These are phyloP conservation scores for Verticillium klebahnii DNA, from an alignment of 2,329 filamentous ascomycete genomes.

Conservation along the genomic window DNA sequence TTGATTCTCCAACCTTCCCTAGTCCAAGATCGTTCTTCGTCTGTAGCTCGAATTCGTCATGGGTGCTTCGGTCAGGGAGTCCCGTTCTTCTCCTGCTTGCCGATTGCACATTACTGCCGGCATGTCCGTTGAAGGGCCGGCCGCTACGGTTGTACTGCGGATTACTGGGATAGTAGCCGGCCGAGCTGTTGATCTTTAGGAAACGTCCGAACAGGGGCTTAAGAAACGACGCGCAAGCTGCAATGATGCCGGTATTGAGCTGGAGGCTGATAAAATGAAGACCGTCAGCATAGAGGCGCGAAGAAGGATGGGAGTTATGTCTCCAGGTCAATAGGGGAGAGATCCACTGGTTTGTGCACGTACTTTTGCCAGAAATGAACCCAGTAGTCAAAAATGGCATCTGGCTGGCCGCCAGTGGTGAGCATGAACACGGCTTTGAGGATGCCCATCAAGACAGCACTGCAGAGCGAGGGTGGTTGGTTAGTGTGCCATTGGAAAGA, in stretches of 20 bases:
- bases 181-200: constrained; percentile 18
- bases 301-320: background rate
- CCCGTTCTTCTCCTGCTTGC: background rate
- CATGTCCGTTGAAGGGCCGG: background rate
- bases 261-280: constrained; percentile 27
- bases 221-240: constrained; percentile 32
- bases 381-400: constrained; percentile 19
- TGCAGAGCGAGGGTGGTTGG: constrained; percentile 1
- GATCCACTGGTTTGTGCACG: constrained; percentile 1
- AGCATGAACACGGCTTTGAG: constrained; percentile 24
- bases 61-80: background rate
- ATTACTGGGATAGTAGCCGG: constrained; percentile 4
- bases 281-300: background rate
- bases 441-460: constrained; percentile 22
- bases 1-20: background rate
- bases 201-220: constrained; percentile 27
- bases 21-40: background rate
- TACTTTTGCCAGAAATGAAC: constrained; percentile 19
- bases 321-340: background rate
- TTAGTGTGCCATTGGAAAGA: background rate
- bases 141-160: constrained; percentile 4
- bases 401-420: constrained; percentile 19
- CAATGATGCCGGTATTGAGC: constrained; percentile 33
- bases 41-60: constrained; percentile 2
- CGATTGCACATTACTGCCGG: background rate